Percentiles rank a stretch among this genome's conserved stretches.
Evolutionary conservation across 352 stramenopile species (phyloP).

Genomic region (Phytophthora uliginosa): DNA sequence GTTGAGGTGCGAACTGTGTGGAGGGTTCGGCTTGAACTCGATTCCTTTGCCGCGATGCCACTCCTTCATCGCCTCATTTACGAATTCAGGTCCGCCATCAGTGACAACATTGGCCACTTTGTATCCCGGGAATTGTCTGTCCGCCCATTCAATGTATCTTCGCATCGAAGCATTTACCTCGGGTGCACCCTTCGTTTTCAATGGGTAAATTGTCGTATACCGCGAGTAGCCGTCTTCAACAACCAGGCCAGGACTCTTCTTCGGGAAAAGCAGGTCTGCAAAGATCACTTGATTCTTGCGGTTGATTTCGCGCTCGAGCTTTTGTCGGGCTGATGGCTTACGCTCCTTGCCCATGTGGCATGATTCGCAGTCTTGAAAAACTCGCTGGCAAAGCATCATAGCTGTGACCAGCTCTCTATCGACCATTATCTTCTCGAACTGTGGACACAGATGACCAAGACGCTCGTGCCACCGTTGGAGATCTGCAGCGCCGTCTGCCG

Average conservation of each 20-base stretch:
- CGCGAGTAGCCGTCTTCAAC: not conserved
- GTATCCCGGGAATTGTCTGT: not conserved
- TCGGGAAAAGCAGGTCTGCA: not conserved
- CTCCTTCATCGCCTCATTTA: no score
- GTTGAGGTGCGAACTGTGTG: no score
- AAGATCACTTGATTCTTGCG: not conserved
- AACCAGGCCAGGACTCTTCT: not conserved
- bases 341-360: not conserved
- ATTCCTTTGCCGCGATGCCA: no score
- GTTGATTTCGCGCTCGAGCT: not conserved
- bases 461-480: not conserved
- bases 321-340: not conserved
- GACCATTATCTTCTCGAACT: not conserved
- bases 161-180: not conserved
- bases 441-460: not conserved
- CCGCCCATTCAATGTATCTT: not conserved
- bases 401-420: not conserved
- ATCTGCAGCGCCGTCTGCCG: not conserved
- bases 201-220: not conserved
- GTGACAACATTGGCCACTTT: not conserved
- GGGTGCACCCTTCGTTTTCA: not conserved
- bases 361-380: not conserved
- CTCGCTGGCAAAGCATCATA: not conserved
- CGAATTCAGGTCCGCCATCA: no score
- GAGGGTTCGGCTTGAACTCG: no score